Base-by-base conservation (phyloP, 371 early-diverging fungal genomes). In the Mucor piriformis region DNA sequence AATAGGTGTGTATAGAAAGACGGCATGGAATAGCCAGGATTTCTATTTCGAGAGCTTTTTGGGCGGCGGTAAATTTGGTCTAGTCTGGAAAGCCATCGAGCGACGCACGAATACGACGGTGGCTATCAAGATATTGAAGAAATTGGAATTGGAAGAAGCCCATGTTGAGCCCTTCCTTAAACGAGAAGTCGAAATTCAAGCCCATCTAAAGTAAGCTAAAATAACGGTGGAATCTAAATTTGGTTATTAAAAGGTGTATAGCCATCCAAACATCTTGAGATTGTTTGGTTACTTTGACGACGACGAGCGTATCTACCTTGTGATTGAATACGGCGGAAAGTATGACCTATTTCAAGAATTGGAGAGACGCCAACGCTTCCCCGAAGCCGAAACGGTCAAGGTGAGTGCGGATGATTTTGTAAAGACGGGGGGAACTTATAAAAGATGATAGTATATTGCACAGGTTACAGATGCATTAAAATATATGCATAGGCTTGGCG, bases 281-380 rank as follows among this genome's bases (percentile, higher is more conserved):
- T 79, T 99, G 25, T 98, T 92, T 66, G 98, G 98, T 0, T 98
- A 99, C 71, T 99, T 99, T 74, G 93, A 99, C 75, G 98, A 99
- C 66, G 75, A 83, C 35, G 90, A 92, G 50, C 83, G 91, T 29
- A 88, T 99, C 5, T 99, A 95, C 66, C 76, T 98, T 57, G 95
- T 99, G 12, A 76, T 99, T 18, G 99, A 99, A 74, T 98, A 94
- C 77, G 99, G 98, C 11, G 89, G 91, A 23, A 81, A 92, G 43
- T 98, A 99, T 7, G 99, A 98, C 64, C 72, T 99, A 62, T 98
- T 96, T 76, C 90, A 91, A 64, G 71, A 85, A 11, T 70, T 99
- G 44, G 76, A 82, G 51, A 83, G 85, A 61, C 64, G 75, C 21
- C 76, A 77, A 18, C 70, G 81, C 52, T 94, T 98, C 64, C 59